Evolutionary conservation across 768 basidiomycete genomes (phyloP).

Genomic region (Amanita jacksonii): DNA sequence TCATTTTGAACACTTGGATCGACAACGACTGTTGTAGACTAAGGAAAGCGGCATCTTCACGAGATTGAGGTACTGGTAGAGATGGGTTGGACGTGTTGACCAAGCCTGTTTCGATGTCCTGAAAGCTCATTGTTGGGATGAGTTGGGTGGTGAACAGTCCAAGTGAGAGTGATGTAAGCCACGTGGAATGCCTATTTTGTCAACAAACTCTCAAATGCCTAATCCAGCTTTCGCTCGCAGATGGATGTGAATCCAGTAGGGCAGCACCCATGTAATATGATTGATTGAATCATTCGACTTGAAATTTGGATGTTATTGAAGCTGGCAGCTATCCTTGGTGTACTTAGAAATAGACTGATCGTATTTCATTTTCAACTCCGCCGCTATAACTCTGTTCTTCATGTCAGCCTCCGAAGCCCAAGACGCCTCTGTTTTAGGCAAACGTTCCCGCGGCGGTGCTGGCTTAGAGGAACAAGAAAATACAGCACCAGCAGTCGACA

Average conservation of each 20-base stretch:
- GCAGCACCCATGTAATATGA: no score
- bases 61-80: slow-evolving; percentile 29
- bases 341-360: no score
- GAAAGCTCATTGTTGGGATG: slow-evolving; percentile 37
- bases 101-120: slow-evolving; percentile 44
- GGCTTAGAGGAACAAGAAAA: slow-evolving; percentile 16
- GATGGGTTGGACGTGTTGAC: slow-evolving; percentile 26
- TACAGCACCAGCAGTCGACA: background rate
- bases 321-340: no score
- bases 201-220: no score
- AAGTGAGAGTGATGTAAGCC: background rate
- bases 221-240: no score
- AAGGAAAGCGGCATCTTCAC: slow-evolving; percentile 67
- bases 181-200: background rate
- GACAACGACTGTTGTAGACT: slow-evolving; percentile 72
- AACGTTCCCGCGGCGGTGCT: slow-evolving; percentile 40
- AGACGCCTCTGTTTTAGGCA: slow-evolving; percentile 52
- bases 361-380: slow-evolving; percentile 4
- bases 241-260: no score
- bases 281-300: no score
- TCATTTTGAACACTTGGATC: slow-evolving; percentile 98
- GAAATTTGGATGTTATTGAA: no score
- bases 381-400: background rate
- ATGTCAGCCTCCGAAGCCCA: slow-evolving; percentile 36
- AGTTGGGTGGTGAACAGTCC: background rate